Base-by-base conservation (phyloP, 208 protist species). In the Giardia muris region DNA sequence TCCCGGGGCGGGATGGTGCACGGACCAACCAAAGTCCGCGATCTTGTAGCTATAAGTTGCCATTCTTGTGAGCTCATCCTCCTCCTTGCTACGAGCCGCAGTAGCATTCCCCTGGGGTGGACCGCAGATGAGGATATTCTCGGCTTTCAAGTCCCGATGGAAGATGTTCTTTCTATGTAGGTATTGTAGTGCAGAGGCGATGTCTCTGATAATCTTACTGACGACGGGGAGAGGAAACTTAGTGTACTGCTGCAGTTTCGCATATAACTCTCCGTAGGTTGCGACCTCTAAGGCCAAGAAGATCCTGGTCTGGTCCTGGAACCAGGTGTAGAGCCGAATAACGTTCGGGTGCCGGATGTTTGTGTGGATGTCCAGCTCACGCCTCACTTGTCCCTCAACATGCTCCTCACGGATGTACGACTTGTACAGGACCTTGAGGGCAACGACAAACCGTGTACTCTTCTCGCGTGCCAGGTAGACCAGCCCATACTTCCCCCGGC, bases 11-110 rank as follows among this genome's bases (percentile, higher is more conserved):
- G 87, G 87, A 3, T 90, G 87, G 44, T 90, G 87, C 2, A 90
- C 87, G 43, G 87, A 90, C 87, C 87, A 90, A 67, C 87, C 87
- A 45, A 90, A 90, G 44, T 90, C 87, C n/a, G 87, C n/a, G 19
- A 90, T 4, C 44, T 90, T 90, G 44, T 4, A 47, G n/a, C 4
- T 89, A 43, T 45, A 89, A 4, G n/a, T 22, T 43, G 42, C 19
- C 86, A 89, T 89, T 89, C 42, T 3, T 4, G 42, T 4, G 19
- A 43, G 4, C 86, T 89, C 86, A 43, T 4, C 39, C 42, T 43
- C 86, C 10, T 76, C 57, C 30, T 10, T 39, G 30, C 30, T 76
- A 30, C 30, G 57, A 10, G 57, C 57, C 10, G 10, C 57, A 39
- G 57, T 76, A 43, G 4, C 3, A 22, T 89, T 43, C 3, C 19